Base-by-base conservation (phyloP, 1,139 yeast genomes). In the Geotrichum fermentans region DNA sequence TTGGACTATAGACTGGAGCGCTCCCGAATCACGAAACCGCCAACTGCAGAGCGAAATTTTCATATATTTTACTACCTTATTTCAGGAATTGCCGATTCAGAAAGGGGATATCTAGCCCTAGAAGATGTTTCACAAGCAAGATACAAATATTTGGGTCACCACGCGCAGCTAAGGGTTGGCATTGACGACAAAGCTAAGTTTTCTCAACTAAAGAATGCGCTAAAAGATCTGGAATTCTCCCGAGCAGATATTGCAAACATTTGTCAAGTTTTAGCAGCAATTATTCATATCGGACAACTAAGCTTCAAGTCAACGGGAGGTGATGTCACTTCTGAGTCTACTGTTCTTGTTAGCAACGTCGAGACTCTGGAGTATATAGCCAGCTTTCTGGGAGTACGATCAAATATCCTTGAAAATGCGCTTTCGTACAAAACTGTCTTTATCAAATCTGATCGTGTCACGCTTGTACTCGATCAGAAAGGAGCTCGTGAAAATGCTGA, bases 401-500 rank as follows among this genome's bases (percentile, higher is more conserved):
- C 73, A n/a, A 67, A 66, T 29, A 63, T 69, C 4, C 57, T 70
- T 37, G 69, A 65, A 43, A 66, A 63, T 21, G 63, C 73, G 6
- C 55, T 71, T 30, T 61, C 68, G 21, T 66, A 69, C 55, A 69
- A 69, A 55, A 69, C 73, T 2, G 70, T 68, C 26, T 56, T 58
- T 29, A 61, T 70, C 44, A 62, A 64, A 36, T 59, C 61, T 21
- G 74, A 70, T 51, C 64, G 73, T 11, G 73, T 71, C 33, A 70
- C 74, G 1, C 59, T 70, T 14, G 71, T 70, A 7, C 56, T 71
- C 32, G 73, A 71, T 53, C 65, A 63, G 49, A 62, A 62, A 47
- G 74, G 73, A 1, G 74, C 74, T 13, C 62, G 70, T 6, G 70
- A 66, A 40, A 69, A 68, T 45, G 70, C 71, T 13, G 74, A 70